These are phyloP conservation scores for Harringtonia lauricola DNA, from an alignment of 2,329 filamentous ascomycete genomes.

Conservation along the genomic window DNA sequence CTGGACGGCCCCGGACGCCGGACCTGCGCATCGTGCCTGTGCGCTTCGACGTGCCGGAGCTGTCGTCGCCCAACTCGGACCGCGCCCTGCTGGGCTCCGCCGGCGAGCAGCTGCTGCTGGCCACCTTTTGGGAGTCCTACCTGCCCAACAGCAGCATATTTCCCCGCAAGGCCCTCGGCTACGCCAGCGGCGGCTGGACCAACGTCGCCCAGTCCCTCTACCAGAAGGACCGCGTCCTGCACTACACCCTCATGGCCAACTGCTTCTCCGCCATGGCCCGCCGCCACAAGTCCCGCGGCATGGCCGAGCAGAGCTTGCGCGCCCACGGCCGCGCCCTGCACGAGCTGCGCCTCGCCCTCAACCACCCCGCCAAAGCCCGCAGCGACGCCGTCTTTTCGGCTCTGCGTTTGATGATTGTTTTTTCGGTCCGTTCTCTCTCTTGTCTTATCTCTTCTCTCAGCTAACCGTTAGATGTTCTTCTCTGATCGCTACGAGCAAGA, in stretches of 20 bases:
- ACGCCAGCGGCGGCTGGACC: conserved; percentile 12
- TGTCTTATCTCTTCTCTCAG: neutral
- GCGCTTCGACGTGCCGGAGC: neutral
- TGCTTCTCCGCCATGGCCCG: conserved; percentile 9
- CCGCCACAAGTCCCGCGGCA: conserved; percentile 2
- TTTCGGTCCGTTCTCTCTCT: conserved; percentile 8
- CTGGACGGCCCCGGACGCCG: neutral
- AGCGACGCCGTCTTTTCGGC: conserved; percentile 13
- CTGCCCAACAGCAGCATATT: conserved; percentile 11
- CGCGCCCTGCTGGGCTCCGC: conserved; percentile 4
- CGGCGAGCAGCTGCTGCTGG: conserved; percentile 8
- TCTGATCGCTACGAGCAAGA: conserved; percentile 10
- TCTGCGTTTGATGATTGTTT: conserved; percentile 14
- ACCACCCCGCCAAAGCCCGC: conserved; percentile 4
- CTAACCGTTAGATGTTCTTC: conserved; percentile 10
- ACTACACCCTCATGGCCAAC: conserved; percentile 11
- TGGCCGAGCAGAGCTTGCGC: conserved; percentile 10
- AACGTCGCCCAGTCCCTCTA: conserved; percentile 11
- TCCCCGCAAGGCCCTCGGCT: conserved; percentile 4
- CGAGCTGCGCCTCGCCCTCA: conserved; percentile 10
- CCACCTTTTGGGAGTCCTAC: conserved; percentile 11
- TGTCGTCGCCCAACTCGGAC: conserved; percentile 1
- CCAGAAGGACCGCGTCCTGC: conserved; percentile 10
- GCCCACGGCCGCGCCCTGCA: conserved; percentile 12
- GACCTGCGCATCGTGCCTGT: conserved; percentile 7